These are phyloP conservation scores for Stemphylium beticola DNA, from an alignment of 2,329 filamentous ascomycete species.

Conservation along the genomic window DNA sequence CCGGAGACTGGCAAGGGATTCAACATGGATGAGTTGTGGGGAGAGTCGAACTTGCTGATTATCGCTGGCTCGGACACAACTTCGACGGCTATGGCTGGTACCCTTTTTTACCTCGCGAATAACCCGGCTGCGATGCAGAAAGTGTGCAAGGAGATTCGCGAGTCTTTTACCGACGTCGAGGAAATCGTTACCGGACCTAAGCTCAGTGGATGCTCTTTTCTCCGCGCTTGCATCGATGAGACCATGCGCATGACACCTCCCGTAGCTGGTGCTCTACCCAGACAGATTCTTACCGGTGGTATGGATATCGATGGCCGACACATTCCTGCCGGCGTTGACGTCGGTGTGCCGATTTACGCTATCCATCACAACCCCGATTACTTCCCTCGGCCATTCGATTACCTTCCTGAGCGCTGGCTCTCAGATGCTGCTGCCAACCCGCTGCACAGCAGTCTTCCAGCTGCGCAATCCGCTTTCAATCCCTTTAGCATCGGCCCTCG, in stretches of 20 bases:
- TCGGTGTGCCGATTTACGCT: constrained; percentile 47
- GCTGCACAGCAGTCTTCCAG: constrained; percentile 32
- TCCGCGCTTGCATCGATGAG: constrained; percentile 51
- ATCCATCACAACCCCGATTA: constrained; percentile 50
- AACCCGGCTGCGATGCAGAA: constrained; percentile 45
- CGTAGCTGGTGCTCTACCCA: constrained; percentile 47
- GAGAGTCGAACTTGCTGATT: constrained; percentile 58
- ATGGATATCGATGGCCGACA: constrained; percentile 46
- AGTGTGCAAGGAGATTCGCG: constrained; percentile 44
- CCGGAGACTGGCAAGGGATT: constrained; percentile 54
- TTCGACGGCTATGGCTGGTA: constrained; percentile 50
- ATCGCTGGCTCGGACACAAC: constrained; percentile 57
- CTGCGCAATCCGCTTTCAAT: constrained; percentile 72
- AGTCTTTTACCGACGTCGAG: constrained; percentile 43
- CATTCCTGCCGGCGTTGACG: constrained; percentile 45
- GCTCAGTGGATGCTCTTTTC: constrained; percentile 41
- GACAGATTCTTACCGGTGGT: constrained; percentile 48
- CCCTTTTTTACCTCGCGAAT: constrained; percentile 54
- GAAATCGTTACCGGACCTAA: constrained; percentile 47
- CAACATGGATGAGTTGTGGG: constrained; percentile 55
- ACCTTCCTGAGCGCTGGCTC: constrained; percentile 49
- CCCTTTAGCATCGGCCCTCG: constrained; percentile 74
- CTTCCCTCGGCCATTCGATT: constrained; percentile 48
- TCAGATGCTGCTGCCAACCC: constrained; percentile 39
- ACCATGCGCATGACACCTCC: constrained; percentile 51